A percentile compares a stretch with the other conserved stretches of the same genome.
Conservation (phyloP, 208 protist species). For the Acanthamoeba divionensis region DNA sequence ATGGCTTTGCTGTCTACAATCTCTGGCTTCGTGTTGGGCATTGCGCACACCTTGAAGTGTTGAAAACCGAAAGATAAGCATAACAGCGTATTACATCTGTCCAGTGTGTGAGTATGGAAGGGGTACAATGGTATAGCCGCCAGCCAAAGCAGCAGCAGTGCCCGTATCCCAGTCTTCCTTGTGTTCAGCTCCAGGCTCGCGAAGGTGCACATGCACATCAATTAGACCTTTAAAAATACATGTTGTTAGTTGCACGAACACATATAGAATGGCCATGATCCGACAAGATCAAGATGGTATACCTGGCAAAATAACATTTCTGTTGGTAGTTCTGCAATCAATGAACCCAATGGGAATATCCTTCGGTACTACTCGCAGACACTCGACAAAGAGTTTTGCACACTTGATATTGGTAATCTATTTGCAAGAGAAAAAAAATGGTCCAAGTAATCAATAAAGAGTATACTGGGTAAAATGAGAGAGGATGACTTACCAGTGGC, state of each 20-base stretch:
- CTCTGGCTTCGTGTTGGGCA: constrained; percentile 73
- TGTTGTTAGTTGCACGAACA: too few relatives aligned
- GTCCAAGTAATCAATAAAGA: background rate
- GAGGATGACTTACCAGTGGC: constrained; percentile 42
- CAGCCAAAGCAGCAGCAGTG: constrained; percentile 86
- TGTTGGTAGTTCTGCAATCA: constrained; percentile 56
- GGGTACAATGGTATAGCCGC: constrained; percentile 83
- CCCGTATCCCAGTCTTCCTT: constrained; percentile 90
- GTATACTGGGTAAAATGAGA: background rate
- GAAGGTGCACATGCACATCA: constrained; percentile 91
- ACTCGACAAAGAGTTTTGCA: constrained; percentile 72
- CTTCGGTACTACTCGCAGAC: background rate
- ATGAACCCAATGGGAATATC: constrained; percentile 21
- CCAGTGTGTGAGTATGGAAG: background rate
- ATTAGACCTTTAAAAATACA: too few relatives aligned
- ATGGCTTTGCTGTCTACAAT: constrained; percentile 67
- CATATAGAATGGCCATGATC: too few relatives aligned
- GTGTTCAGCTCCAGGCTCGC: constrained; percentile 89
- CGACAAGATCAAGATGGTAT: too few relatives aligned
- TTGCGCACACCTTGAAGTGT: constrained; percentile 53
- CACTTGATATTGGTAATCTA: constrained; percentile 76
- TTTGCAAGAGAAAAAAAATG: background rate
- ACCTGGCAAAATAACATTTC: constrained; percentile 62
- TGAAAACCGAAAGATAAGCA: too few relatives aligned
- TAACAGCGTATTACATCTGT: background rate